Evolutionary conservation across 306 rosid genomes (phyloP).

Genomic region (Cucumis cinereus): DNA sequence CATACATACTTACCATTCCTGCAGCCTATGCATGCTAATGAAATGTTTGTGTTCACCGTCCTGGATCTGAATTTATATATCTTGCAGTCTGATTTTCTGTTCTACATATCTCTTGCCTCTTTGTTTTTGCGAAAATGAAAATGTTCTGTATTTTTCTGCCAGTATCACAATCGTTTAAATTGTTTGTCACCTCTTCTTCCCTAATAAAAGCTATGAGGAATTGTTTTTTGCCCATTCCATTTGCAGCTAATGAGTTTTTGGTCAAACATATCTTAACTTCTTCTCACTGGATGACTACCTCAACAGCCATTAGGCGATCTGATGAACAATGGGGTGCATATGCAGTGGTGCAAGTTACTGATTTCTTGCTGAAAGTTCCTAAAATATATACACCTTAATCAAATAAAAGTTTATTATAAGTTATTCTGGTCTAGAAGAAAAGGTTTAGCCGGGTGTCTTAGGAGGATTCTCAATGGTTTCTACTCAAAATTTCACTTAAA

Average conservation of each 20-base stretch:
- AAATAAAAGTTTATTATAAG: neutral
- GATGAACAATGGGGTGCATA: neutral
- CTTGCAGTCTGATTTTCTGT: neutral
- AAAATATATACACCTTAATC: neutral
- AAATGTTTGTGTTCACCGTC: neutral
- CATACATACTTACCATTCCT: neutral
- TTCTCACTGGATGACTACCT: slow-evolving; percentile 1
- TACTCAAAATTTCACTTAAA: neutral
- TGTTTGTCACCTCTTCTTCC: neutral
- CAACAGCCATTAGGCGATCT: neutral
- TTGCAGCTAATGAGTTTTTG: neutral
- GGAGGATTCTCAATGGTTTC: neutral
- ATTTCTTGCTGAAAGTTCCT: neutral
- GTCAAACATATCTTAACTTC: neutral
- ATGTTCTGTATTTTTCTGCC: neutral
- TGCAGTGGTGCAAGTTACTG: neutral
- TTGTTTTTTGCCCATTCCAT: neutral
- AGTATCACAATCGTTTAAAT: neutral
- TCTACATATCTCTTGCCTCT: neutral
- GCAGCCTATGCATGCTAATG: neutral
- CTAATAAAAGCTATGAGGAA: neutral
- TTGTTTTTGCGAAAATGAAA: neutral
- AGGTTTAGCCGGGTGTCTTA: neutral
- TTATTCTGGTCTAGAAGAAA: neutral
- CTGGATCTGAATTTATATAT: neutral